Evolutionary conservation across 495 filamentous ascomycete species (phyloP), one percentile per base, ranked within the genome.

Genomic region (Cenococcum geophilum): DNA sequence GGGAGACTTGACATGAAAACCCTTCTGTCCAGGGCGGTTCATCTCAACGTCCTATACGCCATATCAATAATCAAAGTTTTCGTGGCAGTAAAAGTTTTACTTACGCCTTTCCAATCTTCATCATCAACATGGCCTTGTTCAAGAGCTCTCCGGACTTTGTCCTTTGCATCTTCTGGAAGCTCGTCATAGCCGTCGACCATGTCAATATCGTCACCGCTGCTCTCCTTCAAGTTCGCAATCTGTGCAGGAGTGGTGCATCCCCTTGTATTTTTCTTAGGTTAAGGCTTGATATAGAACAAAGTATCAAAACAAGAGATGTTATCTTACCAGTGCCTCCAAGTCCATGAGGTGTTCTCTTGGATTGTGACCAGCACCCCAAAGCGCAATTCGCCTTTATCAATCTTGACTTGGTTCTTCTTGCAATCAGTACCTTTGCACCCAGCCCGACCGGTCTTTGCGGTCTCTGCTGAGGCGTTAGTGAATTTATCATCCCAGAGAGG

Each of bases 171-270:
- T 16, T 77, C 74, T 52, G 80, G 70, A 10, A 92, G 74, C 37
- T 89, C 86, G 21, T 91, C 89, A 63, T 76, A 89, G 54, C 89
- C 89, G 73, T 92, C 71, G 76, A 86, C 70, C 80, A 96, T 79
- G 81, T 96, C 68, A 86, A 95, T 70, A 78, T 86, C 59, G 84
- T 90, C 68, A 81, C 93, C 60, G 49, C 83, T 71, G 5, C 55
- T 50, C 1, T 80, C 76, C 34, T 78, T 77, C 47, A 88, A 64
- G 62, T 86, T 84, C 43, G 63, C 25, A 57, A 92, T 74, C 54
- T 83, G 75, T 27, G 73, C 70, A 1, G 88, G 87, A 9, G 89
- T 91, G 36, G 86, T 79, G 59, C 89, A 95, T n/a, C 89, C 89
- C 89, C 89, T 32, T 92, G 25, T 16, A 23, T 16, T 16, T 16